Evolutionary conservation across 805 yeast species (phyloP), one percentile per base, ranked within the genome.

Genomic region (Yueomyces sinensis): DNA sequence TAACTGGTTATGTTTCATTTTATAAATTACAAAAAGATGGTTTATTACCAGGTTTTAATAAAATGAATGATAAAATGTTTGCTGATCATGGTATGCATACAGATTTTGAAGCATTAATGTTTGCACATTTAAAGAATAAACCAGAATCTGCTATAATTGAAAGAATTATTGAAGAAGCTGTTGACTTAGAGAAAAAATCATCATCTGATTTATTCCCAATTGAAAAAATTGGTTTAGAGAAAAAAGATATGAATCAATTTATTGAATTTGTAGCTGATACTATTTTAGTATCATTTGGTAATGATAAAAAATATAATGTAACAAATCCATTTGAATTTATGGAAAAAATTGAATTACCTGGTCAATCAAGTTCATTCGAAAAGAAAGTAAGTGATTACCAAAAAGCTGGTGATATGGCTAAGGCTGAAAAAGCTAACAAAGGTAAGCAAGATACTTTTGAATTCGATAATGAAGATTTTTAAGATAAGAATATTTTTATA

Each of bases 61-160:
- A 84, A 70, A 87, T 95, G 40, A 89, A 87, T 64, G 95, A 87
- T 62, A 74, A 86, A 55, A 89, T 89, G 55, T 83, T 93, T 56
- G 83, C 96, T 65, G 98, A 89, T 62, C 96, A 87, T 68, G 97
- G 96, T 59, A 66, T 84, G 62, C 96, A 89, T 67, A 86, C 97
- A 38, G 98, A 89, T 64, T 89, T 89, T 64, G 95, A 95, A 23
- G 86, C 96, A 62, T 69, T 89, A 56, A 70, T 89, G 60, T 89
- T 82, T 66, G 76, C 94, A 31, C 97, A 89, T 64, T 73, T 89
- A 59, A 73, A 79, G 62, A 76, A 83, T 68, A 82, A 89, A 54
- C 95, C 96, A 41, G 68, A 75, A 51, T 65, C 71, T 42, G 70
- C 66, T 38, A 79, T 84, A 47, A 82, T 89, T 36, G 80, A 76